These are phyloP conservation scores for Penicillium bialowiezense DNA, from an alignment of 495 filamentous ascomycete genomes.

Conservation along the genomic window DNA sequence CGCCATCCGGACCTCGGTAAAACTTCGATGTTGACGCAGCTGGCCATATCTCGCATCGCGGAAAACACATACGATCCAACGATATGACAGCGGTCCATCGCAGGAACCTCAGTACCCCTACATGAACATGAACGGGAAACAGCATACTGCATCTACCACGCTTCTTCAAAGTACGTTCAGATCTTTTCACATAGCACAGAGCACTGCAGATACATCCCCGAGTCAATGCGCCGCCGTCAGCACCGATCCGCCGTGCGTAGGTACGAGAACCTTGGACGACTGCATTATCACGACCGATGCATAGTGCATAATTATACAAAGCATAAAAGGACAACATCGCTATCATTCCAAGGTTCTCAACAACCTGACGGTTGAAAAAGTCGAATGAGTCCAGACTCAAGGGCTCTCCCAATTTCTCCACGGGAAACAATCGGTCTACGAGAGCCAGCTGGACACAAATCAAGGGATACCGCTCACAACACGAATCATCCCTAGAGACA, in stretches of 20 bases:
- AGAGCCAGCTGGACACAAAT: constrained; percentile 2
- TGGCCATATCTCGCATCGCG: too few relatives aligned
- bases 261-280: too few relatives aligned
- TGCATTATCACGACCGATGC: constrained; percentile 11
- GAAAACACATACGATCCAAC: too few relatives aligned
- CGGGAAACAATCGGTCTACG: constrained; percentile 15
- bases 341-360: too few relatives aligned
- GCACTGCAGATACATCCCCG: constrained; percentile 8
- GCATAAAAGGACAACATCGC: background rate
- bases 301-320: background rate
- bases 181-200: constrained; percentile 8
- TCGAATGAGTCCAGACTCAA: background rate
- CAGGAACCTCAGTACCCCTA: constrained; percentile 9
- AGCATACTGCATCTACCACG: constrained; percentile 7
- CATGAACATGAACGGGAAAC: constrained; percentile 9
- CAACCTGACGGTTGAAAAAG: too few relatives aligned
- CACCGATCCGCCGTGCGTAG: constrained; percentile 23
- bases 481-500: background rate
- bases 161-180: constrained; percentile 8
- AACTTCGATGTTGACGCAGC: too few relatives aligned
- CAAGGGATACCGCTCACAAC: constrained; percentile 5
- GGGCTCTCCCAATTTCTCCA: background rate
- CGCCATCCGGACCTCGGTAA: too few relatives aligned
- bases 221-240: constrained; percentile 10
- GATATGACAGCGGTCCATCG: background rate